These are phyloP conservation scores for Penicillium robsamsonii DNA, from an alignment of 495 filamentous ascomycete species.

Conservation along the genomic window DNA sequence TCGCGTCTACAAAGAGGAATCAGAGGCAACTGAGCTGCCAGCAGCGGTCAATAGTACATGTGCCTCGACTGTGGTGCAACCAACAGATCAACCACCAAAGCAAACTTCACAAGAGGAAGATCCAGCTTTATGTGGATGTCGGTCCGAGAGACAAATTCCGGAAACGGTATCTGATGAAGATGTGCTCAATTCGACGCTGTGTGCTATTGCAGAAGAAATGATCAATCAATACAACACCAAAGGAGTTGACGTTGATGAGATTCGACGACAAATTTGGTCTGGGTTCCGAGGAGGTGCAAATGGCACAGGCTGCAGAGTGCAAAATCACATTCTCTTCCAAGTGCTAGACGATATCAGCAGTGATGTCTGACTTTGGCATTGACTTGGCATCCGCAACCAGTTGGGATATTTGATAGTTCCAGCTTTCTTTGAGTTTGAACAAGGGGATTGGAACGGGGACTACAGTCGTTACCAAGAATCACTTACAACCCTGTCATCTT, in stretches of 20 bases:
- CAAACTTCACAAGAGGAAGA: background rate
- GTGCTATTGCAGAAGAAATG: slow-evolving; percentile 41
- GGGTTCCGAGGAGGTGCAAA: slow-evolving; percentile 34
- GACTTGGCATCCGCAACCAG: background rate
- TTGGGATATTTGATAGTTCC: background rate
- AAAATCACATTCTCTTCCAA: slow-evolving; percentile 44
- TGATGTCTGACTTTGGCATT: slow-evolving; percentile 23
- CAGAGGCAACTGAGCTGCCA: background rate
- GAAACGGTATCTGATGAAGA: slow-evolving; percentile 26
- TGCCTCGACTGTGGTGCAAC: background rate
- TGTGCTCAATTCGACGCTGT: slow-evolving; percentile 42
- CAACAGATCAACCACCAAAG: background rate
- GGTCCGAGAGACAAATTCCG: slow-evolving; percentile 12
- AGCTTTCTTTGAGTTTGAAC: background rate
- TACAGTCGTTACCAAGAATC: background rate
- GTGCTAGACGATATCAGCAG: slow-evolving; percentile 47
- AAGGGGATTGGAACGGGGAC: background rate
- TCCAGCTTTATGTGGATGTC: slow-evolving; percentile 33
- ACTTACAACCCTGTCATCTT: background rate
- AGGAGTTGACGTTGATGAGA: slow-evolving; percentile 37
- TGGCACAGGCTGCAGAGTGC: slow-evolving; percentile 43
- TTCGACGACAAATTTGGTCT: slow-evolving; percentile 35
- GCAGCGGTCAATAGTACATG: background rate
- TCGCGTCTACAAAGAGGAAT: background rate
- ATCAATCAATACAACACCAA: slow-evolving; percentile 41